These are phyloP conservation scores for Hirsutella minnesotensis DNA, from an alignment of 2,329 filamentous ascomycete species.

Conservation along the genomic window DNA sequence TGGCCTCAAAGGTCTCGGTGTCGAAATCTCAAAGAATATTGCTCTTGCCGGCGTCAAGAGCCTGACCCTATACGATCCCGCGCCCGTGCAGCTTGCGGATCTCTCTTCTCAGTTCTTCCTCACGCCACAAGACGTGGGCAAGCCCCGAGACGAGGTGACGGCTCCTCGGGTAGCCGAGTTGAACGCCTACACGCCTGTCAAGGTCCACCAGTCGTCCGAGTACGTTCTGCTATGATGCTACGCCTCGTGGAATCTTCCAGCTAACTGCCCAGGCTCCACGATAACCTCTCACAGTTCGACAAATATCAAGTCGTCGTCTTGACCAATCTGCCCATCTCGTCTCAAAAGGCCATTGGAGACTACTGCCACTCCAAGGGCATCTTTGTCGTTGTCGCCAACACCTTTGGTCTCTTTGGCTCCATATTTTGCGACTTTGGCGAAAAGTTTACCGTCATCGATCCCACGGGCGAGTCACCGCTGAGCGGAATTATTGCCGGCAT, in stretches of 20 bases:
- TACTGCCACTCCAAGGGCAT: slow-evolving; percentile 93
- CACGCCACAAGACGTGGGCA: slow-evolving; percentile 75
- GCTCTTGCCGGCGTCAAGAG: slow-evolving; percentile 97
- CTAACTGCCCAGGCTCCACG: slow-evolving; percentile 44
- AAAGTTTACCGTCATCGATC: slow-evolving; percentile 81
- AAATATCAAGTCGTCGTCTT: slow-evolving; percentile 88
- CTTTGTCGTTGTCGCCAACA: slow-evolving; percentile 77
- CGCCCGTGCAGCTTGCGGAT: slow-evolving; percentile 72
- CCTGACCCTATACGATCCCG: slow-evolving; percentile 82
- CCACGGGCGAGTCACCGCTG: slow-evolving; percentile 78
- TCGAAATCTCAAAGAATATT: slow-evolving; percentile 98
- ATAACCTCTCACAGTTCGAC: slow-evolving; percentile 71
- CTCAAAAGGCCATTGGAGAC: slow-evolving; percentile 76
- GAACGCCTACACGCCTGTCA: slow-evolving; percentile 90
- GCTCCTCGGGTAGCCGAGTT: slow-evolving; percentile 85
- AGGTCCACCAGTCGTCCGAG: slow-evolving; percentile 53
- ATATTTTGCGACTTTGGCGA: slow-evolving; percentile 97
- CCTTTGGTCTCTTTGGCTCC: slow-evolving; percentile 85
- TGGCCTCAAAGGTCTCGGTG: slow-evolving; percentile 85
- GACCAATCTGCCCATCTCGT: slow-evolving; percentile 68
- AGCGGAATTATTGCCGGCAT: slow-evolving; percentile 86
- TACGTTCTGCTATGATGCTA: slow-evolving; percentile 15
- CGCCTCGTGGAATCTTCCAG: slow-evolving; percentile 1
- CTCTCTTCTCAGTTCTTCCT: slow-evolving; percentile 98
- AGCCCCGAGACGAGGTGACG: slow-evolving; percentile 77